Percentiles rank a stretch among this genome's conserved stretches.
These are phyloP conservation scores for Rosa chinensis DNA, from an alignment of 306 rosid species.

Conservation along the genomic window DNA sequence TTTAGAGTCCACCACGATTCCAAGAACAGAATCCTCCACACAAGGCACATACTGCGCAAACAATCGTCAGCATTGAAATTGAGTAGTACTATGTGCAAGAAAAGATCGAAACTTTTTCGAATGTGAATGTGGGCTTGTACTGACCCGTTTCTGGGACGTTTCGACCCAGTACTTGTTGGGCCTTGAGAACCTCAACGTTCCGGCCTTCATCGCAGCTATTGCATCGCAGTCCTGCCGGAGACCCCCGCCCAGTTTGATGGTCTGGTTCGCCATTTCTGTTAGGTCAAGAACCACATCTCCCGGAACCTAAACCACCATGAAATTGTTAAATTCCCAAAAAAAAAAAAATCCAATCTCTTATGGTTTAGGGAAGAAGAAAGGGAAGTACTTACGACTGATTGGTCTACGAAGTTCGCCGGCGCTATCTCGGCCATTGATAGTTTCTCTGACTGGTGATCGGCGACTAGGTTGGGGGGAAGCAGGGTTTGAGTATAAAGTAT, in stretches of 20 bases:
- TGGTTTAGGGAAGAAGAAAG: neutral
- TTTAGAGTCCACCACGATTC: constrained; percentile 81
- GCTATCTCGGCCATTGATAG: constrained; percentile 43
- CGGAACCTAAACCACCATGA: constrained; percentile 52
- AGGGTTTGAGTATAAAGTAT: neutral
- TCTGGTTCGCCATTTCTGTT: constrained; percentile 73
- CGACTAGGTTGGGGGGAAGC: neutral
- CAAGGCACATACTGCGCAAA: constrained; percentile 78
- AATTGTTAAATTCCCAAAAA: neutral
- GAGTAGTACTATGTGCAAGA: neutral
- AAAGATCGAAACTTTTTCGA: neutral
- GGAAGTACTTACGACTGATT: constrained; percentile 47
- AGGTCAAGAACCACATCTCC: constrained; percentile 89
- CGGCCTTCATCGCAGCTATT: constrained; percentile 76
- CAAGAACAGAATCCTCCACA: constrained; percentile 80
- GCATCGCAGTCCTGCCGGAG: constrained; percentile 81
- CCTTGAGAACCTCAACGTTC: constrained; percentile 68
- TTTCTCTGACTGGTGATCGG: neutral
- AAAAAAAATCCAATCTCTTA: neutral
- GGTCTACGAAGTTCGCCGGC: constrained; percentile 44
- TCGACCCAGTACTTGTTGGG: constrained; percentile 95
- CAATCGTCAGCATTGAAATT: constrained; percentile 7
- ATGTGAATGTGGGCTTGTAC: neutral
- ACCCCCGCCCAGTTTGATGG: constrained; percentile 91
- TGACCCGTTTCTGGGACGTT: constrained; percentile 83